Percentiles rank a stretch among this genome's conserved stretches.
phyloP scores from a whole-genome alignment of 1,284 basidiomycete species.

The Singerocomus rubriflavus region DNA sequence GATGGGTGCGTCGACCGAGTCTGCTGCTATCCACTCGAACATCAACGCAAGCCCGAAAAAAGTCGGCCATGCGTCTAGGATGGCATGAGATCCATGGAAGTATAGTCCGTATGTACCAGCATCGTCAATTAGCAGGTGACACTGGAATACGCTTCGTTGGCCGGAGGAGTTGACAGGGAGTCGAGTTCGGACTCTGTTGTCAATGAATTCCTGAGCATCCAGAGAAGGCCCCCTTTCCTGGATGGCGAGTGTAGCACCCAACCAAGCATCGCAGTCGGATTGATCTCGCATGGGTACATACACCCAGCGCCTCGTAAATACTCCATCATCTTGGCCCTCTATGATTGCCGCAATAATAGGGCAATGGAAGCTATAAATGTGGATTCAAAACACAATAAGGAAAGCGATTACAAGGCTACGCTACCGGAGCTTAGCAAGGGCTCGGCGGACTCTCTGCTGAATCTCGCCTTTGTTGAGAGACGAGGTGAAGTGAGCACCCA shows the following conservation, averaged over 20 bases:
- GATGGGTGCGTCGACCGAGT: background rate
- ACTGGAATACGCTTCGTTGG: background rate
- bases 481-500: constrained; percentile 1
- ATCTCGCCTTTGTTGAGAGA: background rate
- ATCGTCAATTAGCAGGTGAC: background rate
- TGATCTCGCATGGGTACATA: background rate
- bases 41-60: background rate
- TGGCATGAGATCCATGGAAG: constrained; percentile 1
- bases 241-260: background rate
- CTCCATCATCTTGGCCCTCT: background rate
- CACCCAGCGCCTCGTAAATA: background rate
- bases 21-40: constrained; percentile 1
- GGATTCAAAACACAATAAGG: background rate
- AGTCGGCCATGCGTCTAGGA: constrained; percentile 3
- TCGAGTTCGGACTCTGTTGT: background rate
- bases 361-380: background rate
- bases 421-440: constrained; percentile 2
- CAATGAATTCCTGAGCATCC: background rate
- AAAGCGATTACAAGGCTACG: background rate
- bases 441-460: background rate
- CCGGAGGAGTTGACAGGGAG: background rate
- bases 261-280: background rate
- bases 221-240: background rate
- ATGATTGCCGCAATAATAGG: constrained; percentile 1
- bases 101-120: background rate